Conservation (phyloP, 2,329 filamentous ascomycete species). For the Colletotrichum orbiculare region DNA sequence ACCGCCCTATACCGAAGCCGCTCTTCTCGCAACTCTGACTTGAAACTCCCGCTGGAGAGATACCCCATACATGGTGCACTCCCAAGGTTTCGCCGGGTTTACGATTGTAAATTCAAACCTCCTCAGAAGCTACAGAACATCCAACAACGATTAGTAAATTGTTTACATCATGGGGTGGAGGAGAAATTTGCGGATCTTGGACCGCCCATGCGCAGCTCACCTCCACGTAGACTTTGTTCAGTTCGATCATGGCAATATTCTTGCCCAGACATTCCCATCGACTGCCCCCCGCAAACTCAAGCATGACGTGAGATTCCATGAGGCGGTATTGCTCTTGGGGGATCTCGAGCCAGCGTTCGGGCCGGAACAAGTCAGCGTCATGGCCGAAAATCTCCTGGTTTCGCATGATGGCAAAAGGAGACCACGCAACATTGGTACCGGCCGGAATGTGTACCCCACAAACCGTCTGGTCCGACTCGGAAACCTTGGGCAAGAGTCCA, state of each 20-base stretch:
- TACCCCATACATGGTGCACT: constrained; percentile 42
- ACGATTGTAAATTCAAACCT: constrained; percentile 41
- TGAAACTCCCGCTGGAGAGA: constrained; percentile 43
- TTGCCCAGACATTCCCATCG: constrained; percentile 52
- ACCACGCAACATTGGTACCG: constrained; percentile 45
- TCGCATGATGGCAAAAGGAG: constrained; percentile 48
- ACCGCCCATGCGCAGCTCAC: constrained; percentile 41
- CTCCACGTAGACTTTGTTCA: constrained; percentile 54
- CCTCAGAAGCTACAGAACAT: constrained; percentile 38
- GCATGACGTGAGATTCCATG: constrained; percentile 48
- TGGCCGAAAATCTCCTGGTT: constrained; percentile 48
- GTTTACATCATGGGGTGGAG: neutral
- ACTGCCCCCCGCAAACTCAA: constrained; percentile 53
- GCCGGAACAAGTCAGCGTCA: constrained; percentile 47
- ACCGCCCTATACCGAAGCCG: neutral
- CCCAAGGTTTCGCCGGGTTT: constrained; percentile 44
- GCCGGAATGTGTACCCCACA: constrained; percentile 45
- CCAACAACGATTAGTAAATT: neutral
- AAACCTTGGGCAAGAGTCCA: constrained; percentile 50
- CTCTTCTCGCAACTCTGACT: constrained; percentile 32
- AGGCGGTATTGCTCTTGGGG: constrained; percentile 42
- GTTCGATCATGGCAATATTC: constrained; percentile 50
- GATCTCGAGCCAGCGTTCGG: constrained; percentile 51
- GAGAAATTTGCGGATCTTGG: neutral
- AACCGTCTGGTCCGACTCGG: constrained; percentile 49